Base-by-base conservation (phyloP, 345 rosid genomes). In the Melaleuca alternifolia region DNA sequence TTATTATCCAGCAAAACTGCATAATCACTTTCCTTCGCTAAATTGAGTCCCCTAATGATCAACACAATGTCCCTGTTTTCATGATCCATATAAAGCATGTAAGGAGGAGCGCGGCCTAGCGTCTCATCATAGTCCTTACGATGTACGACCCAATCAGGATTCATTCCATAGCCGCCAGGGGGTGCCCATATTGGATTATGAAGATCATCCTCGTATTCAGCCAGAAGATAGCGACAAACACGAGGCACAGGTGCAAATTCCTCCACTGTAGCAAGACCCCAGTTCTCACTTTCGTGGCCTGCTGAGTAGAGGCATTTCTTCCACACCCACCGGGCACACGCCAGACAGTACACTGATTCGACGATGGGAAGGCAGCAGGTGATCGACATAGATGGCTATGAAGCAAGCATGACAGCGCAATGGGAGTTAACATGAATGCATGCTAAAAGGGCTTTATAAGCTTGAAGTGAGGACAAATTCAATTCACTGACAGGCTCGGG, bases 311-410 rank as follows among this genome's bases (percentile, higher is more conserved):
- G 88, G 90, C 97, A 96, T 89, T 94, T 97, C 92, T 94, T 90
- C 98, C 97, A 95, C 54, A 90, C 88, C 99, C 99, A 97, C 59
- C 97, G 98, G 51, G 91, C 90, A 90, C 99, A 97, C 23, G 90
- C 99, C 85, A 97, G 89, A 87, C 99, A 96, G 89, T 97, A 97
- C 54, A 95, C 98, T 82, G 97, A 93, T 90, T 97, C 99, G 83
- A 97, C 86, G 33, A 97, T 86, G 57, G 98, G 99, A 91, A 95
- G 82, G 87, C 99, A 92, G 90, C 99, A 97, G 84, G 91, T 87
- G 82, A 96, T 92, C 85, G 99, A 97, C 99, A 97, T 97, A 50
- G 83, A 53, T 52, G 83, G 50, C 50, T 75, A 77, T 85, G 85
- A 88, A 90, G 88, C 90, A 87, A 91, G 86, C 87, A 92, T 87